Evolutionary conservation across 805 yeast genomes (phyloP), one percentile per base, ranked within the genome.

Genomic region (Ogataea wickerhamii): DNA sequence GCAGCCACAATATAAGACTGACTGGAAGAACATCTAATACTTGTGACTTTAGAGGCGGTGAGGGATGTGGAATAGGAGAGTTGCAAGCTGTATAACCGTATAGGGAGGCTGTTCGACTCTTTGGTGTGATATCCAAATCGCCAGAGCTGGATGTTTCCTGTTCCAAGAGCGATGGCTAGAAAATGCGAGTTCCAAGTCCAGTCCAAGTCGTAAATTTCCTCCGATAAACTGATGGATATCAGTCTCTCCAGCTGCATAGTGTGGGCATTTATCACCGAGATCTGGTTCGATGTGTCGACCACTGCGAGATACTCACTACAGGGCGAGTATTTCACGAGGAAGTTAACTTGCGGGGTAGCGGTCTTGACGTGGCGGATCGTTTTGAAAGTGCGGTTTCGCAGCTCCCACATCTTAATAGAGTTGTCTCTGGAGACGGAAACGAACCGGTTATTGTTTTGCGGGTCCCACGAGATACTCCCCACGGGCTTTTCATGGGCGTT

Each of bases 381-480:
- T 41, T 56, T 67, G 30, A 61, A 49, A 8, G 51, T 38, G 22
- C 52, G 20, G 63, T 68, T 19, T 36, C 53, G 36, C n/a, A 46
- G 37, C 17, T 66, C 68, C 76, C 77, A 68, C 13, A 71, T 47
- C 43, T 68, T 71, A 23, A 73, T 49, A 32, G 43, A 47, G 19
- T 56, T 55, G 47, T 72, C 78, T 34, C 70, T 48, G 3, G 74
- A 74, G 13, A 67, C 74, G 3, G 75, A 61, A 5, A 69, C 73
- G 48, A 74, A 68, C 13, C 63, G 49, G 31, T 53, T 51, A 32
- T 68, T 72, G 26, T 63, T 55, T 26, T 44, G 48, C 0, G 78
- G 76, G 42, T 71, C 63, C 76, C 76, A 74, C 5, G 66, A 36
- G 6, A 74, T 47, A n/a, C 63, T 36, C 36, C 66, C 67, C 16